These are phyloP conservation scores for Agaricus subrufescens DNA, from an alignment of 768 basidiomycete species.

Conservation along the genomic window DNA sequence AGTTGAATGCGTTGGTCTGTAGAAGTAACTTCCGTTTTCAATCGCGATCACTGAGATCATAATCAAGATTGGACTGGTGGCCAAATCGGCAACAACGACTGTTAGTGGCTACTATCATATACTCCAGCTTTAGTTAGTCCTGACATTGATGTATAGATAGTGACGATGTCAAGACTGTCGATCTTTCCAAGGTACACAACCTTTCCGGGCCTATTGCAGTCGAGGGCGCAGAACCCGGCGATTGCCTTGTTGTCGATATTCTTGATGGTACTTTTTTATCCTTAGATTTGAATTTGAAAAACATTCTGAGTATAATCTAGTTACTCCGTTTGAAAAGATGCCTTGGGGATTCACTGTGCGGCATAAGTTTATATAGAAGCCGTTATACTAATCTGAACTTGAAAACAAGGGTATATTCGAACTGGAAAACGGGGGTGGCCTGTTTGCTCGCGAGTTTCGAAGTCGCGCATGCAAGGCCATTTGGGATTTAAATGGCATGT, in stretches of 20 bases:
- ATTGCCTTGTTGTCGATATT: conserved; percentile 76
- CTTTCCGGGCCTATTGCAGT: conserved; percentile 74
- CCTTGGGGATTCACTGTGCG: conserved; percentile 76
- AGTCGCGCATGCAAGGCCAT: conserved; percentile 74
- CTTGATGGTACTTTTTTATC: conserved; percentile 50
- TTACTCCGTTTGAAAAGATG: conserved; percentile 67
- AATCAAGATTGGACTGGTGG: conserved; percentile 70
- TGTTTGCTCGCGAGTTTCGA: conserved; percentile 67
- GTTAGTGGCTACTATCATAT: conserved; percentile 28
- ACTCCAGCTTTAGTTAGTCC: not conserved
- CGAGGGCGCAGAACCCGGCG: conserved; percentile 74
- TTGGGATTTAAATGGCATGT: conserved; percentile 68
- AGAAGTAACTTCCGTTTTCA: not conserved
- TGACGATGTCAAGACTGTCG: conserved; percentile 65
- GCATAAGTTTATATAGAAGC: conserved; percentile 7
- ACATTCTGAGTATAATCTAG: conserved; percentile 23
- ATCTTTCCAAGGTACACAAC: conserved; percentile 65
- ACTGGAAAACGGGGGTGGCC: conserved; percentile 65
- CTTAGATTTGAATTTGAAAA: not conserved
- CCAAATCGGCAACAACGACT: conserved; percentile 73
- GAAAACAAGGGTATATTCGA: conserved; percentile 62
- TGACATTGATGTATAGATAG: conserved; percentile 32
- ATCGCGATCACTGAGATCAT: not conserved
- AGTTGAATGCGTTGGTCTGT: conserved; percentile 60
- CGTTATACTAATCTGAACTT: not conserved